A percentile compares a stretch with the other conserved stretches of the same genome.
Conservation (phyloP, 179 eudicot species). For the Amaranthus tricolor region DNA sequence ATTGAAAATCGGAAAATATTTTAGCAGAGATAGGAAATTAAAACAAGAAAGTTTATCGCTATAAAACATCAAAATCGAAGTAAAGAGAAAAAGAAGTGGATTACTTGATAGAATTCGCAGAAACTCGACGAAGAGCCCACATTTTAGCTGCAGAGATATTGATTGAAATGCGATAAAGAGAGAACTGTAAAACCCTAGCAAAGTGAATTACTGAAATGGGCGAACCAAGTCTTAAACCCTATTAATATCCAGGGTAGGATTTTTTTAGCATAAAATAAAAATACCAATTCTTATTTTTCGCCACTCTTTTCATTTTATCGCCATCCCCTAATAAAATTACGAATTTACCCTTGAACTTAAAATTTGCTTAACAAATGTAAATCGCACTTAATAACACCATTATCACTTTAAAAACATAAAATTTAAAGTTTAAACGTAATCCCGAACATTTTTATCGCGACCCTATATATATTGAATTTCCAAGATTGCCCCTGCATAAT, state of each 20-base stretch:
- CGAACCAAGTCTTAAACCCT: conserved; percentile 26
- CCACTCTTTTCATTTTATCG: too few relatives aligned
- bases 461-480: too few relatives aligned
- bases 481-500: too few relatives aligned
- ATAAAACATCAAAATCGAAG: not conserved
- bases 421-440: too few relatives aligned
- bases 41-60: not conserved
- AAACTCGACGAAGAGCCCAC: conserved; percentile 73
- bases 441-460: too few relatives aligned
- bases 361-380: too few relatives aligned
- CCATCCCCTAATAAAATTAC: too few relatives aligned
- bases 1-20: not conserved
- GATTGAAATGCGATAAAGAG: not conserved
- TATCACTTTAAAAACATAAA: too few relatives aligned
- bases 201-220: not conserved
- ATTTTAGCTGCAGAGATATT: conserved; percentile 20
- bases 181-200: conserved; percentile 28
- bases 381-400: too few relatives aligned
- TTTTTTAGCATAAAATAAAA: not conserved
- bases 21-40: not conserved
- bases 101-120: conserved; percentile 41
- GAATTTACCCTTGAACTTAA: too few relatives aligned
- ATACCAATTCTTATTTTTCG: too few relatives aligned
- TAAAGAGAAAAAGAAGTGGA: not conserved
- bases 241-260: not conserved